Conservation (phyloP, 805 yeast genomes). For the Saccharomycopsis olivae region DNA sequence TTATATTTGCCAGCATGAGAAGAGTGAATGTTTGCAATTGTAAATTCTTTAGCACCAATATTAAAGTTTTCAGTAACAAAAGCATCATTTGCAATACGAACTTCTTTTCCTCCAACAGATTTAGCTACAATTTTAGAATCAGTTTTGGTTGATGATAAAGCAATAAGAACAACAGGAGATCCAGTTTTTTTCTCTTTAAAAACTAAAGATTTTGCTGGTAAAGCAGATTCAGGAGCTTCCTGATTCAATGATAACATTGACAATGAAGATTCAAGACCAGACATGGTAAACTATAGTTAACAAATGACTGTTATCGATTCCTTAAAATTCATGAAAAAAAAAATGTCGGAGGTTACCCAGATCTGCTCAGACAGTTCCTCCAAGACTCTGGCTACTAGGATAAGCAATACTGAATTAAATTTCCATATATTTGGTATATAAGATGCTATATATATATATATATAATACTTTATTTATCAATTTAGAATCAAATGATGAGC, state of each 20-base stretch:
- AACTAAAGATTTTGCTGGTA: conserved; percentile 66
- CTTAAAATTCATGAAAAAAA: too few relatives aligned
- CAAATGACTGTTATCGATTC: too few relatives aligned
- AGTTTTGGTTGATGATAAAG: conserved; percentile 59
- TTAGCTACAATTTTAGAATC: conserved; percentile 57
- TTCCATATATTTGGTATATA: too few relatives aligned
- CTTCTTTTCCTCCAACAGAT: conserved; percentile 66
- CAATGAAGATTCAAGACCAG: neutral
- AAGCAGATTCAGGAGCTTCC: too few relatives aligned
- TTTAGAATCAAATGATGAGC: too few relatives aligned
- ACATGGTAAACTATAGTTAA: too few relatives aligned
- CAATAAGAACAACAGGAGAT: conserved; percentile 72
- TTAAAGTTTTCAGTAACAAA: conserved; percentile 55
- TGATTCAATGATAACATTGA: neutral
- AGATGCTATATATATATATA: too few relatives aligned
- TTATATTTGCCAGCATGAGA: conserved; percentile 49
- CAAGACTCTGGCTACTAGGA: too few relatives aligned
- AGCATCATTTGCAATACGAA: conserved; percentile 79
- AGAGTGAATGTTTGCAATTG: conserved; percentile 38
- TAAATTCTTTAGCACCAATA: conserved; percentile 48
- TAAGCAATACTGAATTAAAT: too few relatives aligned
- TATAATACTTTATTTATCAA: too few relatives aligned
- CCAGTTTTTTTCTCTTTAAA: conserved; percentile 91
- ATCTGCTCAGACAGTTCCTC: too few relatives aligned
- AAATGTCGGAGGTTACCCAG: too few relatives aligned